These are phyloP conservation scores for Amanita jacksonii DNA, from an alignment of 768 basidiomycete genomes.

Conservation along the genomic window DNA sequence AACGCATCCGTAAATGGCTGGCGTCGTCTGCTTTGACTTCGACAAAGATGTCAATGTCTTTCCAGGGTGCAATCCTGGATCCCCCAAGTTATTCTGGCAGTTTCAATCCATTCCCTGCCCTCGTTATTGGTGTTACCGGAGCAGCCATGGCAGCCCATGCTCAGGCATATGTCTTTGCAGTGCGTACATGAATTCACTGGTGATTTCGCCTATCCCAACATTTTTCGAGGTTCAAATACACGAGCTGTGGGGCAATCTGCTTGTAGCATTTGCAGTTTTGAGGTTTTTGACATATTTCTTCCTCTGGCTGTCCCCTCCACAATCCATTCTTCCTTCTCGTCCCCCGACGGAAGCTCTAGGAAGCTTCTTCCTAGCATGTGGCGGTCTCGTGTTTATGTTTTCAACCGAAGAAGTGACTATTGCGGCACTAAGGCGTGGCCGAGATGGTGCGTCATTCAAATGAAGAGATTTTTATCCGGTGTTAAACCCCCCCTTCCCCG, in stretches of 20 bases:
- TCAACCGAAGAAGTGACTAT: slow-evolving; percentile 85
- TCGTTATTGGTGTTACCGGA: slow-evolving; percentile 91
- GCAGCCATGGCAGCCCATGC: slow-evolving; percentile 89
- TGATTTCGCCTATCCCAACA: not conserved
- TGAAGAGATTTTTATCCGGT: not conserved
- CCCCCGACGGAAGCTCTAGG: slow-evolving; percentile 91
- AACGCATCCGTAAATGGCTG: slow-evolving; percentile 62
- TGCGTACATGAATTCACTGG: slow-evolving; percentile 15
- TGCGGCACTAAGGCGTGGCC: slow-evolving; percentile 84
- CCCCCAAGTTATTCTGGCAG: slow-evolving; percentile 66
- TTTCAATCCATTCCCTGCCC: slow-evolving; percentile 89
- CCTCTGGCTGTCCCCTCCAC: slow-evolving; percentile 80
- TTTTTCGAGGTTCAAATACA: slow-evolving; percentile 72
- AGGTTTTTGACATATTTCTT: slow-evolving; percentile 91
- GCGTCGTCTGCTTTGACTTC: slow-evolving; percentile 41
- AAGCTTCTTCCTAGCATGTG: slow-evolving; percentile 79
- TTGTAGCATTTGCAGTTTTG: slow-evolving; percentile 68
- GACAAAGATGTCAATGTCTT: slow-evolving; percentile 16
- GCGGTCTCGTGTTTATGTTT: slow-evolving; percentile 84
- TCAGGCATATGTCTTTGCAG: slow-evolving; percentile 87
- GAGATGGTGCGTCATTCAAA: slow-evolving; percentile 50
- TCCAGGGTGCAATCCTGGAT: slow-evolving; percentile 42
- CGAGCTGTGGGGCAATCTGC: slow-evolving; percentile 81
- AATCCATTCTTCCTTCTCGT: slow-evolving; percentile 78
- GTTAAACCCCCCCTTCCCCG: slow-evolving; percentile 6